Evolutionary conservation across 2,329 filamentous ascomycete genomes (phyloP).

Genomic region (Ophiobolus disseminans): DNA sequence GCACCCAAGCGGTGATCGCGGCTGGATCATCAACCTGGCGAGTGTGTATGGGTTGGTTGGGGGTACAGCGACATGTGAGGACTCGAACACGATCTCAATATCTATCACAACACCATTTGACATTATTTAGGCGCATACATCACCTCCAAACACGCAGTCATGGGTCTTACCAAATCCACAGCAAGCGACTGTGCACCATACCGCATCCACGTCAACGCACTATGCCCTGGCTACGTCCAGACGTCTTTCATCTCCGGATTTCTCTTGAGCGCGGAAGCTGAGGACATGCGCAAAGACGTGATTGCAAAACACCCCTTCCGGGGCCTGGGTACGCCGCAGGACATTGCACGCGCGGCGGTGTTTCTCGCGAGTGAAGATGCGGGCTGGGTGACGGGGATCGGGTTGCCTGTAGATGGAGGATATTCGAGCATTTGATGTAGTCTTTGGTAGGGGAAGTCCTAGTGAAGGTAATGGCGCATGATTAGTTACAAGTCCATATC

Average conservation of each 20-base stretch:
- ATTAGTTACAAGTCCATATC: too few species aligned
- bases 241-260: constrained; percentile 36
- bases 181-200: constrained; percentile 59
- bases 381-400: constrained; percentile 54
- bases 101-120: constrained; percentile 5
- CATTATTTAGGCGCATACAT: too few species aligned
- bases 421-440: constrained; percentile 45
- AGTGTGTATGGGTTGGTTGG: constrained; percentile 59
- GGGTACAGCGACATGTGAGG: constrained; percentile 32
- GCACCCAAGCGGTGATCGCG: constrained; percentile 47
- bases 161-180: constrained; percentile 58
- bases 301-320: constrained; percentile 39
- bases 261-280: constrained; percentile 13
- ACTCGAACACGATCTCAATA: neutral
- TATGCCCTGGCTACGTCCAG: constrained; percentile 59
- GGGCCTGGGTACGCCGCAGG: constrained; percentile 39
- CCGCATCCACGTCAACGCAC: constrained; percentile 61
- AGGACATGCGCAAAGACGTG: constrained; percentile 7
- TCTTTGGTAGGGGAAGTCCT: too few species aligned
- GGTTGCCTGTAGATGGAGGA: constrained; percentile 57
- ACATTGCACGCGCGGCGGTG: constrained; percentile 50
- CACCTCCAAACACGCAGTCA: constrained; percentile 59
- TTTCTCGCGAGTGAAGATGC: constrained; percentile 58
- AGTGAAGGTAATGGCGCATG: too few species aligned
- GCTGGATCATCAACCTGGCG: constrained; percentile 63